phyloP scores from a whole-genome alignment of 768 basidiomycete species.

The Termitomyces sp. region DNA sequence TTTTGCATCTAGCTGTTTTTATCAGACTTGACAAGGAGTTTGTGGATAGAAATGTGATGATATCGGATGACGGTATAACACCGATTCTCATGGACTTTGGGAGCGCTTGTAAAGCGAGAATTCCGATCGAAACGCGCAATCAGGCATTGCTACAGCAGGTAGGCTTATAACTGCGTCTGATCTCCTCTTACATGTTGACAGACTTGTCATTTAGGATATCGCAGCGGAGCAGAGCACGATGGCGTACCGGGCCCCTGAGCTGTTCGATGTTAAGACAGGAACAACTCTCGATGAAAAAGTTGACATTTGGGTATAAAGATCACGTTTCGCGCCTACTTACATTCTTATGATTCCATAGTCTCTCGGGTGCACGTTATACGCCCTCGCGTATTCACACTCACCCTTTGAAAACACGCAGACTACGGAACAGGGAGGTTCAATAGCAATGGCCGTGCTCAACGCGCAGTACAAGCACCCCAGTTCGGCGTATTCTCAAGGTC shows the following conservation, averaged over 20 bases:
- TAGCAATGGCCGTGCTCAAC: constrained; percentile 95
- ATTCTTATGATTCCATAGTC: constrained; percentile 47
- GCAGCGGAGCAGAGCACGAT: constrained; percentile 98
- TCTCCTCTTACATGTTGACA: neutral
- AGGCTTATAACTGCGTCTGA: constrained; percentile 6
- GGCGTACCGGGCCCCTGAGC: constrained; percentile 96
- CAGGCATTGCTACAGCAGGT: constrained; percentile 90
- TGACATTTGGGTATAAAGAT: constrained; percentile 80
- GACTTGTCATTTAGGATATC: constrained; percentile 57
- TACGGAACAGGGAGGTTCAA: constrained; percentile 91
- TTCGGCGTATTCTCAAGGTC: constrained; percentile 80
- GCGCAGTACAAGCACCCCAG: constrained; percentile 89
- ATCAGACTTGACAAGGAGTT: neutral
- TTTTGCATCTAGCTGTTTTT: neutral
- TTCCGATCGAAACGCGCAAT: constrained; percentile 74
- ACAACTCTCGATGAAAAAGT: constrained; percentile 86
- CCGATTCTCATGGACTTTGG: constrained; percentile 99
- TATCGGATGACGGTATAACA: constrained; percentile 80
- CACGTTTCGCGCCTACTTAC: neutral
- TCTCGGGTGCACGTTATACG: constrained; percentile 91
- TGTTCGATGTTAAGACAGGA: constrained; percentile 96
- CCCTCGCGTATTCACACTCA: constrained; percentile 91
- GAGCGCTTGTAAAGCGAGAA: constrained; percentile 80
- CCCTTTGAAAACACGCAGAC: constrained; percentile 93
- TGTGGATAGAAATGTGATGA: constrained; percentile 84